Evolutionary conservation across 345 rosid species (phyloP), one percentile per base, ranked within the genome.

Genomic region (Brassica nigra): DNA sequence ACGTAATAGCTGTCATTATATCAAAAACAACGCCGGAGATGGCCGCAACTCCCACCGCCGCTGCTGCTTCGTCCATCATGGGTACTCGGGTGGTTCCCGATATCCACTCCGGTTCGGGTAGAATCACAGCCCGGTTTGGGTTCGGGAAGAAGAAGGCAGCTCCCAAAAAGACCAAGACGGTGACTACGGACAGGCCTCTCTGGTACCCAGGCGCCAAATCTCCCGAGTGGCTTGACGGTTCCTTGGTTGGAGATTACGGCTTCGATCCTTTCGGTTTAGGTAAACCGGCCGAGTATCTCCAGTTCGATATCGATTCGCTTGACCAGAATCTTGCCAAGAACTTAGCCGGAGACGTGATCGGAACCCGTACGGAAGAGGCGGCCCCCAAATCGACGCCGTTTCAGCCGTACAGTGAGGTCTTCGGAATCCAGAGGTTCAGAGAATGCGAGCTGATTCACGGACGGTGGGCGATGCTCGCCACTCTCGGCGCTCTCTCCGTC

Each of bases 301-400:
- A 94, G 75, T 94, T 77, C 80, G 98, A 89, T 29, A 69, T 84
- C 3, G 97, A 94, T 77, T 90, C 93, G 0, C 74, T 92, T 71
- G 97, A 91, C 86, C 97, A 94, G 89, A 94, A 92, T 77, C 71
- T 94, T 79, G 91, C 97, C 7, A 94, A 90, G 91, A 94, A 94
- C 59, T 67, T 70, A 66, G 88, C 86, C 0, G 98, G 98, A 30
- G 93, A 89, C 0, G 49, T 90, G 15, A 87, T 92, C 57, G 94
- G 97, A 2, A 76, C 84, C 9, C 82, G 93, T 20, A 76, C 73
- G 1, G 97, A 92, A 44, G 5, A 70, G 2, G 49, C 83, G 0
- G 91, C 86, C 37, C 47, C 93, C 55, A 84, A 91, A 7, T 85
- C 97, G 67, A 92, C 98, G 33, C 95, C 98, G 68, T 90, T 92